A percentile compares a stretch with the other conserved stretches of the same genome.
These are phyloP conservation scores for Phialocephala sp. DNA, from an alignment of 2,329 filamentous ascomycete species.

Conservation along the genomic window DNA sequence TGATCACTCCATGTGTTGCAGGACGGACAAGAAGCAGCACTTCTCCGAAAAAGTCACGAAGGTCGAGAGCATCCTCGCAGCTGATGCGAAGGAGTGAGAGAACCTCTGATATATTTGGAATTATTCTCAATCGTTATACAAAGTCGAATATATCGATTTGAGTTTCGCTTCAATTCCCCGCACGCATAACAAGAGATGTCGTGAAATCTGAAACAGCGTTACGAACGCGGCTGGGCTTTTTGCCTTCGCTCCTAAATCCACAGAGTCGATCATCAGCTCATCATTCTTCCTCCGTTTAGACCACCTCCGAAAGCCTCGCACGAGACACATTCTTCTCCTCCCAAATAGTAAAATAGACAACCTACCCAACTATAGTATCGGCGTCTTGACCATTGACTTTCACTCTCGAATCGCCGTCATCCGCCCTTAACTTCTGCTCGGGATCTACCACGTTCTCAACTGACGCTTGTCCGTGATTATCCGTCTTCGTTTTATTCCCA, in stretches of 20 bases:
- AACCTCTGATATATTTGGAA: too few species aligned
- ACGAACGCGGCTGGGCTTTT: not conserved
- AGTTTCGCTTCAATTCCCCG: not conserved
- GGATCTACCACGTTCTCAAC: not conserved
- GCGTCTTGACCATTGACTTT: not conserved
- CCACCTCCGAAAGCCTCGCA: too few species aligned
- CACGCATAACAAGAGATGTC: not conserved
- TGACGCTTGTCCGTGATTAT: not conserved
- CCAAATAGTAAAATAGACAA: too few species aligned
- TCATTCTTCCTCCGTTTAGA: too few species aligned
- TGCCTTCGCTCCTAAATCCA: not conserved
- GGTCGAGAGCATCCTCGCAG: constrained; percentile 40
- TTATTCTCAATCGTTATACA: too few species aligned
- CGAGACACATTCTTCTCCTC: too few species aligned
- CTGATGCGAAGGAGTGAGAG: constrained; percentile 26
- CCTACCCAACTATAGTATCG: not conserved
- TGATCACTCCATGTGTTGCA: not conserved
- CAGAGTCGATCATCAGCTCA: not conserved
- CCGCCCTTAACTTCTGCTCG: not conserved
- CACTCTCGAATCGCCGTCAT: not conserved
- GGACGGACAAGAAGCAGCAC: constrained; percentile 42
- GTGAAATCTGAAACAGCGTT: not conserved
- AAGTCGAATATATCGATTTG: not conserved
- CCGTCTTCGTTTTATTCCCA: not conserved
- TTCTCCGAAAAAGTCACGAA: constrained; percentile 42